Percentiles rank a stretch among this genome's conserved stretches.
phyloP scores from a whole-genome alignment of 805 yeast species.

The Zygosaccharomyces siamensis region DNA sequence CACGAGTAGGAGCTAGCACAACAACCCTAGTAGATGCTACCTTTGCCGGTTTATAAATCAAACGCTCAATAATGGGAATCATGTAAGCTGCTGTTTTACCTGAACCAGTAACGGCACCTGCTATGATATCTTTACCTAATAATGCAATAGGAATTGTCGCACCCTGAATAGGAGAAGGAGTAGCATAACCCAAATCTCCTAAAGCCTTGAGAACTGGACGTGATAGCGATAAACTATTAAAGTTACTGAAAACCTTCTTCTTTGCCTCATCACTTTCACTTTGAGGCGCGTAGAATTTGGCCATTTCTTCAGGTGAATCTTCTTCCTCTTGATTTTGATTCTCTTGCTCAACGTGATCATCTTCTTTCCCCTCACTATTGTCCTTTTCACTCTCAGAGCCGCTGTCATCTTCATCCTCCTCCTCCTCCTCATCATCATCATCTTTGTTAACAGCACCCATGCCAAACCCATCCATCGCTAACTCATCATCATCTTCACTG shows the following conservation, averaged over 20 bases:
- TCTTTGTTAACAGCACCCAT: constrained; percentile 33
- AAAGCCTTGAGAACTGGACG: constrained; percentile 87
- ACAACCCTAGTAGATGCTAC: constrained; percentile 86
- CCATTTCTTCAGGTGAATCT: constrained; percentile 70
- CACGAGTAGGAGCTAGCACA: constrained; percentile 94
- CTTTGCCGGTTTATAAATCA: constrained; percentile 81
- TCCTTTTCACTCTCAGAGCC: constrained; percentile 24
- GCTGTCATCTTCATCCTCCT: constrained; percentile 29
- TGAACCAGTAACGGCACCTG: constrained; percentile 99
- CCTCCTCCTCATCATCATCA: constrained; percentile 28
- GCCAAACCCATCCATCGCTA: constrained; percentile 38
- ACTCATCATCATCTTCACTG: constrained; percentile 33
- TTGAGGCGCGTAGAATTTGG: constrained; percentile 64
- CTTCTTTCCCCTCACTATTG: constrained; percentile 26
- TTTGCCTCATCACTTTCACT: constrained; percentile 52
- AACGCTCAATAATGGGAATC: constrained; percentile 91
- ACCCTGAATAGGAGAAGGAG: constrained; percentile 91
- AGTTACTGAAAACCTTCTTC: constrained; percentile 52
- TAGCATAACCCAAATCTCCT: constrained; percentile 71
- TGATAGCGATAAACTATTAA: constrained; percentile 74
- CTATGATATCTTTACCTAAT: constrained; percentile 92
- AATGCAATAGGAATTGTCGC: constrained; percentile 91
- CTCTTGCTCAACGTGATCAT: constrained; percentile 30
- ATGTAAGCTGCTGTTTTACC: constrained; percentile 99
- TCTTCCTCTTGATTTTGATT: constrained; percentile 28